phyloP scores from a whole-genome alignment of 2,329 filamentous ascomycete species.

The Chrysosporium keratinophilum region DNA sequence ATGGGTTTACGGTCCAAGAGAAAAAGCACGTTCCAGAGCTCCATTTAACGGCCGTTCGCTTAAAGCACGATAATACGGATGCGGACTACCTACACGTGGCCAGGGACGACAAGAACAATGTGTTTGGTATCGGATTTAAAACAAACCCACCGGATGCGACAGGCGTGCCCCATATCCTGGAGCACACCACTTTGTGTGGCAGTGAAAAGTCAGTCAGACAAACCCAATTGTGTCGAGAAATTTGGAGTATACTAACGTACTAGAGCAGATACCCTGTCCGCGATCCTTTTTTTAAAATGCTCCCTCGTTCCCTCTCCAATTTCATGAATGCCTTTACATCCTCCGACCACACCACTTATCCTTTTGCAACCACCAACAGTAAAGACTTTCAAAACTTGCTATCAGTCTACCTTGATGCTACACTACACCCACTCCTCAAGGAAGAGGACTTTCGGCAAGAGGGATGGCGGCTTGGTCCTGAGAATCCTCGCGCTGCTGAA shows the following conservation, averaged over 20 bases:
- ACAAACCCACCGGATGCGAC: conserved; percentile 96
- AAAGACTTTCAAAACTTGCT: conserved; percentile 94
- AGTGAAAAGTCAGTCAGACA: conserved; percentile 62
- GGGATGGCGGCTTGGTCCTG: conserved; percentile 90
- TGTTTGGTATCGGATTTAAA: conserved; percentile 98
- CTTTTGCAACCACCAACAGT: conserved; percentile 90
- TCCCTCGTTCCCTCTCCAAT: conserved; percentile 93
- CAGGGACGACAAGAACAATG: conserved; percentile 94
- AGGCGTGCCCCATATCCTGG: conserved; percentile 89
- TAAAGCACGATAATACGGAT: conserved; percentile 89
- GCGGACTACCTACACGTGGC: conserved; percentile 94
- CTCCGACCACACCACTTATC: conserved; percentile 92
- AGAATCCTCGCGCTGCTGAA: conserved; percentile 60
- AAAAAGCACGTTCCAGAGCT: conserved; percentile 90
- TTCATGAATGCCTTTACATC: conserved; percentile 99
- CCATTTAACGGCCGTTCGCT: conserved; percentile 77
- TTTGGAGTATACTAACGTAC: conserved; percentile 6
- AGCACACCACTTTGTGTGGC: conserved; percentile 93
- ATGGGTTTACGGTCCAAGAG: conserved; percentile 85
- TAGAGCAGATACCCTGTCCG: conserved; percentile 74
- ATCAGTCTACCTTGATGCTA: conserved; percentile 93
- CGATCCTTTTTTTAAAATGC: conserved; percentile 99
- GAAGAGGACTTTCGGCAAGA: conserved; percentile 90
- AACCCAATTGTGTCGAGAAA: not conserved
- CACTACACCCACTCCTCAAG: conserved; percentile 78